phyloP scores from a whole-genome alignment of 2,329 filamentous ascomycete species.

The Aureobasidium uvarum region DNA sequence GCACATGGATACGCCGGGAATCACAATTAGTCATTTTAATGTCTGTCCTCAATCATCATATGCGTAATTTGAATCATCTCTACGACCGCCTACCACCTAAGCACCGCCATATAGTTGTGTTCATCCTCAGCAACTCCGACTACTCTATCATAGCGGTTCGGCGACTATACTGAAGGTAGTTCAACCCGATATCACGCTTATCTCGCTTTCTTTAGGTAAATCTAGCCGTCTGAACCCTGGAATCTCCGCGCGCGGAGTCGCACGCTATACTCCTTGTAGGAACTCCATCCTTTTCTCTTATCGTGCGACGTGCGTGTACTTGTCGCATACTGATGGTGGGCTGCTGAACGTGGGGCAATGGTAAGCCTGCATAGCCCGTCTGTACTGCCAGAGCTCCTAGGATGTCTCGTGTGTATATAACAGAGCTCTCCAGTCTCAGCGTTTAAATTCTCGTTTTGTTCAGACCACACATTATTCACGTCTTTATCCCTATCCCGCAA shows the following conservation, averaged over 20 bases:
- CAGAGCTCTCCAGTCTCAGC: neutral
- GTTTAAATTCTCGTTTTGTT: neutral
- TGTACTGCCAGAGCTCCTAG: neutral
- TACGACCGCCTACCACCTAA: neutral
- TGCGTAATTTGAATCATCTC: neutral
- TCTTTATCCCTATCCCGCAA: neutral
- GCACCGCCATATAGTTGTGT: neutral
- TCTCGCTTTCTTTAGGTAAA: slow-evolving; percentile 21
- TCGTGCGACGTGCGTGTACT: neutral
- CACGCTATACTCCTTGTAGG: slow-evolving; percentile 13
- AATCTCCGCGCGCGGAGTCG: neutral
- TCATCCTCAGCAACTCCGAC: neutral
- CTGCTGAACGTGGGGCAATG: slow-evolving; percentile 10
- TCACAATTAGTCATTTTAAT: slow-evolving; percentile 1
- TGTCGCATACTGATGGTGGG: slow-evolving; percentile 4
- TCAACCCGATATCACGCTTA: slow-evolving; percentile 4
- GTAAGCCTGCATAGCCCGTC: neutral
- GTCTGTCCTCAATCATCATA: too few relatives aligned
- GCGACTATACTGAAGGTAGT: neutral
- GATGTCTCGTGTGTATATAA: slow-evolving; percentile 7
- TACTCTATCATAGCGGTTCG: neutral
- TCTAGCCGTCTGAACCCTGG: slow-evolving; percentile 5
- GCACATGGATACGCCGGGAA: neutral
- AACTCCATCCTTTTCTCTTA: slow-evolving; percentile 13
- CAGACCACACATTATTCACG: neutral